Conservation (phyloP, 345 rosid genomes). For the Moricandia moricandioides region DNA sequence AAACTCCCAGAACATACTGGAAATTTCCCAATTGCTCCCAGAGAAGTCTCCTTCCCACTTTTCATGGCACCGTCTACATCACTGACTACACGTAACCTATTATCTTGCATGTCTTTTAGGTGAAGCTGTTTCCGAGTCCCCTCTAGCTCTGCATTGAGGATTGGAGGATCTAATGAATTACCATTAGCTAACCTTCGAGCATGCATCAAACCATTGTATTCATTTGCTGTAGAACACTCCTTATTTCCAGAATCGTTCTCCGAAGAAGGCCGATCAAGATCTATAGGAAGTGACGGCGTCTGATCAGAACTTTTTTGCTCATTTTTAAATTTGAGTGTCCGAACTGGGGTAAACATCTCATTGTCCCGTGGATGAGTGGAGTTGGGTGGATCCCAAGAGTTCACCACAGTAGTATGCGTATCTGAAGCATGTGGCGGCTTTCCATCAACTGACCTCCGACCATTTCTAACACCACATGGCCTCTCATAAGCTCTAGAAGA, state of each 20-base stretch:
- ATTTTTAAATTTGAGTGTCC: slow-evolving; percentile 14
- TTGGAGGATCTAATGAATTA: slow-evolving; percentile 30
- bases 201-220: slow-evolving; percentile 28
- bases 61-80: slow-evolving; percentile 48
- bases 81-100: slow-evolving; percentile 40
- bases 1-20: slow-evolving; percentile 41
- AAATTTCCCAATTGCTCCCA: slow-evolving; percentile 55
- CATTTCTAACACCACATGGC: slow-evolving; percentile 51
- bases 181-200: slow-evolving; percentile 22
- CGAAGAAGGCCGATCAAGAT: slow-evolving; percentile 29
- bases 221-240: slow-evolving; percentile 27
- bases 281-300: slow-evolving; percentile 19
- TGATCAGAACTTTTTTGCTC: slow-evolving; percentile 32
- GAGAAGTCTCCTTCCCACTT: slow-evolving; percentile 53
- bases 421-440: slow-evolving; percentile 42
- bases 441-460: slow-evolving; percentile 60
- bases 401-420: no score
- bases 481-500: slow-evolving; percentile 54
- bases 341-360: slow-evolving; percentile 23
- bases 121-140: slow-evolving; percentile 23
- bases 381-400: slow-evolving; percentile 46
- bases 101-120: slow-evolving; percentile 53
- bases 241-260: slow-evolving; percentile 26
- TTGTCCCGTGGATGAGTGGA: slow-evolving; percentile 20
- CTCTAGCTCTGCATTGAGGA: slow-evolving; percentile 19